phyloP scores from a whole-genome alignment of 1,284 basidiomycete species.

The Cutaneotrichosporon daszewskae region DNA sequence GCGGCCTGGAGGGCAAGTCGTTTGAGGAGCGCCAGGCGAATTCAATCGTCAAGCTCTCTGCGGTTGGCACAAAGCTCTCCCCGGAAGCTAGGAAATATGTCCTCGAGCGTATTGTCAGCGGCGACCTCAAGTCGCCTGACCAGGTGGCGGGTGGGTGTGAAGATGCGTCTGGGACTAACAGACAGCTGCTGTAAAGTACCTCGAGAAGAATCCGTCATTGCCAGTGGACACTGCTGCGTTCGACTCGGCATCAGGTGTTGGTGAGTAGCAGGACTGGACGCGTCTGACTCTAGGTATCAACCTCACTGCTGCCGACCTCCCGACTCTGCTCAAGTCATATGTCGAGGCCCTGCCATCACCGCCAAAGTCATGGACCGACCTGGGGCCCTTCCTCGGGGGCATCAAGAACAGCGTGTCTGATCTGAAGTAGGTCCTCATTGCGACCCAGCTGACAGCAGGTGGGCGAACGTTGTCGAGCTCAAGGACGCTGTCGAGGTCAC shows the following conservation, averaged over 20 bases:
- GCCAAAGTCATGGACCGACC: conserved; percentile 65
- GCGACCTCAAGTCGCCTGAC: conserved; percentile 71
- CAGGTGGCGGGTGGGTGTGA: conserved; percentile 72
- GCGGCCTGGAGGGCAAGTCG: conserved; percentile 52
- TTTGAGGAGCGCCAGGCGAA: conserved; percentile 77
- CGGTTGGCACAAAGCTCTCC: conserved; percentile 59
- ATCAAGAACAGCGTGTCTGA: conserved; percentile 61
- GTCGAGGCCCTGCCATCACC: conserved; percentile 52
- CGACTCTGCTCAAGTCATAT: conserved; percentile 59
- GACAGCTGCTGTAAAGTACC: conserved; percentile 71
- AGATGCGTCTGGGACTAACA: not conserved
- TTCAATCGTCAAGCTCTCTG: conserved; percentile 64
- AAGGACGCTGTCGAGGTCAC: conserved; percentile 78
- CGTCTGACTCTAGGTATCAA: conserved; percentile 59
- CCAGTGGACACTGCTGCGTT: conserved; percentile 71
- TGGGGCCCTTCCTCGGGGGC: conserved; percentile 65
- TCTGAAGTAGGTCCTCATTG: conserved; percentile 46
- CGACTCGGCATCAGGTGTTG: conserved; percentile 77
- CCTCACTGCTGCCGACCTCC: conserved; percentile 66
- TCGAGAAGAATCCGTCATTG: conserved; percentile 56
- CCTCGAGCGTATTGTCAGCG: conserved; percentile 63
- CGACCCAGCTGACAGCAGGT: conserved; percentile 51
- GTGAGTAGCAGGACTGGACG: conserved; percentile 52
- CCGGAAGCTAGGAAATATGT: conserved; percentile 62
- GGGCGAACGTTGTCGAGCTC: conserved; percentile 84